These are phyloP conservation scores for Daldinia vernicosa DNA, from an alignment of 495 filamentous ascomycete genomes.

Conservation along the genomic window DNA sequence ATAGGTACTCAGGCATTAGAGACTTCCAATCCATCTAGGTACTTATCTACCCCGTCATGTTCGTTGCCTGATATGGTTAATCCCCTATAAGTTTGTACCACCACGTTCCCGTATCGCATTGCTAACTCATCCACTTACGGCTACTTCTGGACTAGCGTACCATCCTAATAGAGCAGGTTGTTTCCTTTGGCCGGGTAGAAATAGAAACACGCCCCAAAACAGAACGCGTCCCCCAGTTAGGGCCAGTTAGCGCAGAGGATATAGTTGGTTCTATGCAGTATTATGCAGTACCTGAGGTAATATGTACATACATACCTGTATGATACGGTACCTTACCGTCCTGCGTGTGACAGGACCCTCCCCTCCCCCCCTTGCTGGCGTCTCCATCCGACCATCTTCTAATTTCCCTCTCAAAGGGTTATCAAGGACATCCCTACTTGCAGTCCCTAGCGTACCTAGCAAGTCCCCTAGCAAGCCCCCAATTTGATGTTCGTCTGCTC, in stretches of 20 bases:
- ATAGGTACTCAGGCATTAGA: not conserved
- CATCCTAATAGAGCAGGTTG: conserved; percentile 12
- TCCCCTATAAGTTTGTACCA: not conserved
- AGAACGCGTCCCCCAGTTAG: conserved; percentile 9
- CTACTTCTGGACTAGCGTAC: conserved; percentile 11
- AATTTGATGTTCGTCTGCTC: conserved; percentile 36
- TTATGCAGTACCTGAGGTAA: not conserved
- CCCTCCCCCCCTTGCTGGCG: conserved; percentile 35
- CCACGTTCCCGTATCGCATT: conserved; percentile 19
- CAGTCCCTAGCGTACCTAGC: conserved; percentile 9
- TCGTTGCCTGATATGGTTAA: conserved; percentile 22
- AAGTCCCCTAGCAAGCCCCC: conserved; percentile 1
- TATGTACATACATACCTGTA: not conserved
- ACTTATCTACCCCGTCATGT: conserved; percentile 22
- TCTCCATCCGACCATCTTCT: conserved; percentile 42
- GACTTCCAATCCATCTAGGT: not conserved
- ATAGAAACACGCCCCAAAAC: conserved; percentile 24
- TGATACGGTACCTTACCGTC: conserved; percentile 10
- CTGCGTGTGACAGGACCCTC: conserved; percentile 23
- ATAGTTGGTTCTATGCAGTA: not conserved
- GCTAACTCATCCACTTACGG: not conserved
- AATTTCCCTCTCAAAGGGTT: conserved; percentile 42
- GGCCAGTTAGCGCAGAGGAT: not conserved
- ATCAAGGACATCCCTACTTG: conserved; percentile 38
- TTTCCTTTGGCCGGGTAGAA: conserved; percentile 21